These are phyloP conservation scores for Pichia sp. DNA, from an alignment of 1,139 yeast species.

Conservation along the genomic window DNA sequence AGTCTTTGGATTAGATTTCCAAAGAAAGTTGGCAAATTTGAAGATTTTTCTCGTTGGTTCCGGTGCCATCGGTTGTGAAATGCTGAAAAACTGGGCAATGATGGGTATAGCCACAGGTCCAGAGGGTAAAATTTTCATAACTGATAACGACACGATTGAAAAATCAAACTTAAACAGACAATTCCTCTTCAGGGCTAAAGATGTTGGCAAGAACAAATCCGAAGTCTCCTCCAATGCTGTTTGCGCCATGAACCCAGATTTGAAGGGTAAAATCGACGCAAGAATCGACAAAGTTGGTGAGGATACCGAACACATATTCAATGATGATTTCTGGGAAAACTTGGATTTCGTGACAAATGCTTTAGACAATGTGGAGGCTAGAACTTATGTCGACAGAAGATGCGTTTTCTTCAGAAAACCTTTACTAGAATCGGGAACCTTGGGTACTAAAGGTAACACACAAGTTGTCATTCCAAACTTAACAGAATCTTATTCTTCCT, in stretches of 20 bases:
- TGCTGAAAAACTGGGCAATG: slow-evolving; percentile 97
- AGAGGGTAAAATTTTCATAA: slow-evolving; percentile 73
- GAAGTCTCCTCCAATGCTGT: slow-evolving; percentile 90
- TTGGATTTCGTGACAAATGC: slow-evolving; percentile 94
- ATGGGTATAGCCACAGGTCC: slow-evolving; percentile 94
- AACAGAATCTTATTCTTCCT: slow-evolving; percentile 92
- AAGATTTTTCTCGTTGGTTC: slow-evolving; percentile 91
- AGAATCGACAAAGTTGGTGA: slow-evolving; percentile 85
- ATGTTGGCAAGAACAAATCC: slow-evolving; percentile 88
- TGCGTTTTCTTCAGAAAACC: slow-evolving; percentile 92
- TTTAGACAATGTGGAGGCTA: slow-evolving; percentile 93
- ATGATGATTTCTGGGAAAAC: slow-evolving; percentile 80
- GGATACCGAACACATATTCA: slow-evolving; percentile 83
- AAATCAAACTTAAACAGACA: slow-evolving; percentile 95
- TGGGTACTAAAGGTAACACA: slow-evolving; percentile 97
- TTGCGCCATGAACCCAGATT: slow-evolving; percentile 75
- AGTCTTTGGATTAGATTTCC: slow-evolving; percentile 80
- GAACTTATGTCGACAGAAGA: slow-evolving; percentile 95
- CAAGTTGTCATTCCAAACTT: slow-evolving; percentile 91
- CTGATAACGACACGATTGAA: slow-evolving; percentile 95
- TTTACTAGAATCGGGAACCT: slow-evolving; percentile 90
- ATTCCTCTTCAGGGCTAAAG: slow-evolving; percentile 87
- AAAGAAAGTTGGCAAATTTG: slow-evolving; percentile 66
- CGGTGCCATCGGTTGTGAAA: slow-evolving; percentile 99
- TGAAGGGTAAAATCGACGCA: slow-evolving; percentile 70